These are phyloP conservation scores for Yamadazyma kanchanaburiensis DNA, from an alignment of 1,139 yeast species.

Conservation along the genomic window DNA sequence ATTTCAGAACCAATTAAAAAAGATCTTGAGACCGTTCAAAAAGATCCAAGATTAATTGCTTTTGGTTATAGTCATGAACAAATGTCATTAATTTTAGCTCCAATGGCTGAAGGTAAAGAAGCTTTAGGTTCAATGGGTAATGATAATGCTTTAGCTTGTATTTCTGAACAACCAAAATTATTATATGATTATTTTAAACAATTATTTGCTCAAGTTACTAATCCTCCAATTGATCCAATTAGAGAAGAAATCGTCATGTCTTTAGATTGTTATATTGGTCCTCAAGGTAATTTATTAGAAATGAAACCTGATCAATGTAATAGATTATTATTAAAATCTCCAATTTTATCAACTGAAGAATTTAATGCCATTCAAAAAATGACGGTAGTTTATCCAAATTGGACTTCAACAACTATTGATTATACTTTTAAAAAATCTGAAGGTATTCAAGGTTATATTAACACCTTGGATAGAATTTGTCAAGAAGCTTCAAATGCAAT, in stretches of 20 bases:
- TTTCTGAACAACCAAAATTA: slow-evolving; percentile 88
- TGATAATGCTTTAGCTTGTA: slow-evolving; percentile 94
- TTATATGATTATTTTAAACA: slow-evolving; percentile 94
- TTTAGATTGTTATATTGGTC: slow-evolving; percentile 93
- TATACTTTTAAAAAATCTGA: slow-evolving; percentile 83
- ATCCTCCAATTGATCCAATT: slow-evolving; percentile 98
- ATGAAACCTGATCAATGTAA: slow-evolving; percentile 92
- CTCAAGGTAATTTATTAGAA: slow-evolving; percentile 93
- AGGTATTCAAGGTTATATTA: slow-evolving; percentile 82
- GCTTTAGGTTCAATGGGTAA: slow-evolving; percentile 99
- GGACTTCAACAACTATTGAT: slow-evolving; percentile 82
- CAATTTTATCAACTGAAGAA: slow-evolving; percentile 73
- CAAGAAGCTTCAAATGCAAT: slow-evolving; percentile 85
- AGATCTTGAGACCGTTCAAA: slow-evolving; percentile 49
- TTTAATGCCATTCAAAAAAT: slow-evolving; percentile 71
- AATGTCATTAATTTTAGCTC: slow-evolving; percentile 75
- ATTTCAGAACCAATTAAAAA: slow-evolving; percentile 18
- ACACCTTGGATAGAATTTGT: slow-evolving; percentile 83
- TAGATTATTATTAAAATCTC: slow-evolving; percentile 77
- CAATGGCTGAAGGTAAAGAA: slow-evolving; percentile 96
- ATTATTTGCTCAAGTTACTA: slow-evolving; percentile 96
- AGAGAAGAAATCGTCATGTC: slow-evolving; percentile 97
- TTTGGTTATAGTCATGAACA: slow-evolving; percentile 95
- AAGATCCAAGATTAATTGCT: slow-evolving; percentile 80
- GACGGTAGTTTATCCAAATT: slow-evolving; percentile 72